phyloP scores from a whole-genome alignment of 2,329 filamentous ascomycete genomes.

The Kalaharituber pfeilii region DNA sequence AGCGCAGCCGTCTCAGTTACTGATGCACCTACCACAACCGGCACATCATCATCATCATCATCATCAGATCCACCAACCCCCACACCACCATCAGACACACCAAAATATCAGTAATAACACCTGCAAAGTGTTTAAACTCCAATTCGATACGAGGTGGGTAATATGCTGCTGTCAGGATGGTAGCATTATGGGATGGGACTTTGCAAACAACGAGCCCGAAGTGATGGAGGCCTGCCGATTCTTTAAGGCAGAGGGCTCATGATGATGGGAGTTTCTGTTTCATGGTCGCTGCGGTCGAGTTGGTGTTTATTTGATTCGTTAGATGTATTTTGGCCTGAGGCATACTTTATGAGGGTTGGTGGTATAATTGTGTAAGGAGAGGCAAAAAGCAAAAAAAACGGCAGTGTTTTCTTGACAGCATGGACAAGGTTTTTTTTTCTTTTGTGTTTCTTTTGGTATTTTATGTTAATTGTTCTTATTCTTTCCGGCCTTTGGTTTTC shows the following conservation, averaged over 20 bases:
- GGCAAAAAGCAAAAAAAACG: no score
- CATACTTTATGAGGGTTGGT: no score
- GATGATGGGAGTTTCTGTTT: background rate
- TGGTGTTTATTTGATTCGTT: no score
- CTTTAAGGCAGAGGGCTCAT: slow-evolving; percentile 36
- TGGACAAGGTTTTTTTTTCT: background rate
- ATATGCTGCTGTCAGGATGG: slow-evolving; percentile 87
- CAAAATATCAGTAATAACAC: slow-evolving; percentile 9
- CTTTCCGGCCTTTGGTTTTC: background rate
- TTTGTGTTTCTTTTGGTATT: background rate
- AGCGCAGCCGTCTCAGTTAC: background rate
- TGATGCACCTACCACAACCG: background rate
- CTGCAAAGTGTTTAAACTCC: slow-evolving; percentile 77
- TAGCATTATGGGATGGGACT: slow-evolving; percentile 93
- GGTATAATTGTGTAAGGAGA: no score
- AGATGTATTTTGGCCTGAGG: no score
- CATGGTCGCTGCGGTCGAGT: no score
- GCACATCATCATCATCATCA: slow-evolving; percentile 3
- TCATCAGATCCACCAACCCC: slow-evolving; percentile 18
- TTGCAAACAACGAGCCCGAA: slow-evolving; percentile 69
- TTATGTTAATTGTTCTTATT: background rate
- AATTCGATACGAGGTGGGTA: slow-evolving; percentile 85
- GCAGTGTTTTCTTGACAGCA: no score
- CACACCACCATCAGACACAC: slow-evolving; percentile 10
- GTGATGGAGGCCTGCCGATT: slow-evolving; percentile 62